Evolutionary conservation across 2,329 filamentous ascomycete species (phyloP), one percentile per base, ranked within the genome.

Genomic region (Colletotrichum scovillei): DNA sequence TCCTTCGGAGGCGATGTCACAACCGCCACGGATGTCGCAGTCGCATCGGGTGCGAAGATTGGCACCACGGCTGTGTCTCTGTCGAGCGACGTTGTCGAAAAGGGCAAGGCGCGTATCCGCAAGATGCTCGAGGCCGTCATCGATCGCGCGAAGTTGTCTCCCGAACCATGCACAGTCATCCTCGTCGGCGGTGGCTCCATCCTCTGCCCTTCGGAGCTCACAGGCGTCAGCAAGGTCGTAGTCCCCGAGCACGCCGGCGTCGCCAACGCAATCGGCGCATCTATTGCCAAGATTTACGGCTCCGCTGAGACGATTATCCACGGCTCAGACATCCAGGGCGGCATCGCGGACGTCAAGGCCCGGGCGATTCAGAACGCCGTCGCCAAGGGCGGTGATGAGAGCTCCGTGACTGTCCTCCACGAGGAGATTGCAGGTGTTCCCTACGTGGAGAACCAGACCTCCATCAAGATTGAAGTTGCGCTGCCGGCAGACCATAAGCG

Each of bases 1-100:
- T 74, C 72, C 65, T 79, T 78, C 56, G 77, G 77, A 4, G 78
- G 78, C 19, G 57, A 66, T 11, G 69, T 67, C 2, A 49, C 75
- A 2, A 79, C 78, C 2, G 76, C 77, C 11, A 79, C 78, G 1
- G 78, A 78, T 22, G 67, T 80, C 6, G 76, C 76, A 24, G 75
- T 77, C 24, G 73, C 75, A 0, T 53, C 63, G 12, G 73, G 74
- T 11, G 32, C 63, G 11, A 9, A 24, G 0, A 30, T 73, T 22
- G 72, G 69, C 32, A 73, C n/a, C n/a, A n/a, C 57, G n/a, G 3
- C 62, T 8, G 67, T 67, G 14, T 52, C 52, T 3, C 26, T 71
- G 56, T 1, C 56, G 3, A n/a, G 26, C 16, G 67, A 65, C 0
- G 42, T 64, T 2, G 38, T 77, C 38, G 38, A 63, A 3, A 67